Evolutionary conservation across 2,329 filamentous ascomycete genomes (phyloP).

Genomic region (Alternaria viburni): DNA sequence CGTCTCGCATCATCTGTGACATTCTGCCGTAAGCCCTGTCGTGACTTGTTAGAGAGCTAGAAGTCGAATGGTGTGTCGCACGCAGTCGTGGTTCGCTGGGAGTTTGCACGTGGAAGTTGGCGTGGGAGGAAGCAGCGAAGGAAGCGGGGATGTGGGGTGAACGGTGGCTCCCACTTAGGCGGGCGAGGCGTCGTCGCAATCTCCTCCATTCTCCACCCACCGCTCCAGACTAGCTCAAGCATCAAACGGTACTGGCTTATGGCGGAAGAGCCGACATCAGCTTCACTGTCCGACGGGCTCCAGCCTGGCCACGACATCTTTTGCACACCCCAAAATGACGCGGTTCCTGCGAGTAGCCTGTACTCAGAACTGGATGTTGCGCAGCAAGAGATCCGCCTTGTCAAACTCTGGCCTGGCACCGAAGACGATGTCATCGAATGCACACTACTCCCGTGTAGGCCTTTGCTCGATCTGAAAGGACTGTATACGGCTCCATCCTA

Average conservation of each 20-base stretch:
- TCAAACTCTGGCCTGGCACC: neutral
- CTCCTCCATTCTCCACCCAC: neutral
- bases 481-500: neutral
- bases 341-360: neutral
- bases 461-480: neutral
- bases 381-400: neutral
- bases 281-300: neutral
- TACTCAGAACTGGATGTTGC: neutral
- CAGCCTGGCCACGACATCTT: neutral
- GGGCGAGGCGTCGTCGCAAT: neutral
- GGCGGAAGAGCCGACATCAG: neutral
- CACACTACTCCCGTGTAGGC: neutral
- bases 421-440: neutral
- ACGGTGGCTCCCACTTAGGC: neutral
- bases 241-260: neutral
- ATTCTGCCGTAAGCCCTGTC: neutral
- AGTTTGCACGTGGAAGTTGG: slow-evolving; percentile 18
- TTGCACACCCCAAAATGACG: neutral
- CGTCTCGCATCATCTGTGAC: slow-evolving; percentile 5
- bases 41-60: neutral
- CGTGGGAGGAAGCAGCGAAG: slow-evolving; percentile 11
- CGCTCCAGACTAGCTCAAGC: neutral
- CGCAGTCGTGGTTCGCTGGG: slow-evolving; percentile 19
- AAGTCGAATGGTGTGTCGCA: slow-evolving; percentile 19
- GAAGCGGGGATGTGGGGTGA: slow-evolving; percentile 17